Base-by-base conservation (phyloP, 441 rosid genomes). In the Brassica hybrid region DNA sequence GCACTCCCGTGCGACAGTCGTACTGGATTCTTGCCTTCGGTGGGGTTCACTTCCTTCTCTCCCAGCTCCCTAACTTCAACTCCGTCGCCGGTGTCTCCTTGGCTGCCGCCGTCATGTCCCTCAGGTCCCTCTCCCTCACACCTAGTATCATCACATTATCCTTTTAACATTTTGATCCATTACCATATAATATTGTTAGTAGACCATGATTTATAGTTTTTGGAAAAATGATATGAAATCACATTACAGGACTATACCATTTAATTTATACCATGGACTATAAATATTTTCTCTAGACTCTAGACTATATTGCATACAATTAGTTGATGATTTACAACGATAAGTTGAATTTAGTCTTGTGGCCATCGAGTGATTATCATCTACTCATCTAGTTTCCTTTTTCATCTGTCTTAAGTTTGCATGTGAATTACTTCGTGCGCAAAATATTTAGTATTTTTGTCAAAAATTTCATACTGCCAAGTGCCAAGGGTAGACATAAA, bases 1-100 rank as follows among this genome's bases (percentile, higher is more conserved):
- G 98, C 84, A 89, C 88, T 2, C 87, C 83, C 2, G 80, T 80
- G 11, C 84, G 84, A 77, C 99, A 93, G 84, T 86, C 98, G 3
- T 94, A 93, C 76, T 94, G 99, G 98, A 94, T 94, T 69, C 73
- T 92, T 30, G 92, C 89, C 69, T 93, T 94, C 65, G 98, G 99
- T 48, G 90, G 88, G 76, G 76, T 90, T 79, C 99, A 93, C 61
- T 91, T 94, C 86, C 85, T 94, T 79, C 90, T 94, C 73, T 91
- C 99, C 21, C 98, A 93, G 82, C 93, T 91, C 50, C 98, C 99
- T 32, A 86, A 93, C 82, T 93, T 94, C 85, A 93, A 94, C 72
- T 94, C 99, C 16, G 94, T 94, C 27, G 98, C 98, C 34, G 91
- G 84, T 1, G 94, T 94, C 75, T 94, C 99, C 2, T 83, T 94